Conservation (phyloP, 805 yeast genomes). For the Zygosaccharomyces siamensis region DNA sequence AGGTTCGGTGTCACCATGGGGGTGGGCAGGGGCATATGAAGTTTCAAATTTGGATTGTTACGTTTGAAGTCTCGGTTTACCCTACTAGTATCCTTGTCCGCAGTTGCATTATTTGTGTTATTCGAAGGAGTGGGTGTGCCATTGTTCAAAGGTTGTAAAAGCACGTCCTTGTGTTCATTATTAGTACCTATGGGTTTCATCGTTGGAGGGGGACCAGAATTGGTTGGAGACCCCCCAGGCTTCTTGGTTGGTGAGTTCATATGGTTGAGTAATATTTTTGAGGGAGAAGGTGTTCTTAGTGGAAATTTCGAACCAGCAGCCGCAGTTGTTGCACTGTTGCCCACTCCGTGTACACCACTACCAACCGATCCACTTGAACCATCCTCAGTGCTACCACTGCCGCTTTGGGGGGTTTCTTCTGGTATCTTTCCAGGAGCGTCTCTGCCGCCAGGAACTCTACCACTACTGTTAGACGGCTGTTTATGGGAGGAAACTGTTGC, state of each 20-base stretch:
- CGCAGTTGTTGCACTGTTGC: not conserved
- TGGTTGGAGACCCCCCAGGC: constrained; percentile 13
- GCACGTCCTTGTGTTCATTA: constrained; percentile 24
- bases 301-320: constrained; percentile 6
- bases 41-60: constrained; percentile 52
- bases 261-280: constrained; percentile 6
- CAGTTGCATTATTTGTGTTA: constrained; percentile 5
- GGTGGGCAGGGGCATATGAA: constrained; percentile 75
- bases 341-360: constrained; percentile 2
- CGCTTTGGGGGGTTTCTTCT: constrained; percentile 17
- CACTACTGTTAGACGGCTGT: constrained; percentile 13
- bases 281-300: constrained; percentile 14
- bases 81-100: constrained; percentile 24
- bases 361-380: constrained; percentile 2
- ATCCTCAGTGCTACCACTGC: constrained; percentile 14
- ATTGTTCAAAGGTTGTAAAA: constrained; percentile 36
- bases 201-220: constrained; percentile 37
- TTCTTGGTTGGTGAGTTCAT: constrained; percentile 17
- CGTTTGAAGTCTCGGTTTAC: constrained; percentile 36
- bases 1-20: constrained; percentile 33
- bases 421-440: constrained; percentile 10
- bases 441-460: constrained; percentile 6
- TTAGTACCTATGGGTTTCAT: constrained; percentile 32
- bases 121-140: constrained; percentile 3
- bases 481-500: constrained; percentile 31